Conservation (phyloP, 2,329 filamentous ascomycete species). For the Diaporthe sp. region DNA sequence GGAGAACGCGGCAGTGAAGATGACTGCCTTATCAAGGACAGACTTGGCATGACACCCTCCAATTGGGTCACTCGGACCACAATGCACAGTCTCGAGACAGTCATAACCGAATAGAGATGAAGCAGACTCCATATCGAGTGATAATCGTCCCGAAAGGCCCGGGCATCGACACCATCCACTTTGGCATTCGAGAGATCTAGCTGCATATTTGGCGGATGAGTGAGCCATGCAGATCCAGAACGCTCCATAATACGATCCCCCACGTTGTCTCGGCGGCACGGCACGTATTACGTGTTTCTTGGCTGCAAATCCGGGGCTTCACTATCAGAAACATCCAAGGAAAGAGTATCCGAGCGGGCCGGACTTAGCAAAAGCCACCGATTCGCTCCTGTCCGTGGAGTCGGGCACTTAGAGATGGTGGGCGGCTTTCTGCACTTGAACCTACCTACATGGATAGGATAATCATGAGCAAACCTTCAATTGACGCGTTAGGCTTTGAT, state of each 20-base stretch:
- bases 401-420: neutral
- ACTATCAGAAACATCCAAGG: neutral
- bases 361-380: neutral
- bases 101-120: neutral
- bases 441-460: neutral
- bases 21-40: neutral
- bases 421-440: neutral
- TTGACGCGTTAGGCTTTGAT: no score
- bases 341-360: neutral
- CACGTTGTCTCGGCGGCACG: neutral
- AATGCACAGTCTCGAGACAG: neutral
- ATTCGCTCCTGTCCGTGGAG: neutral
- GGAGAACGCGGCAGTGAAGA: neutral
- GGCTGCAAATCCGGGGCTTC: neutral
- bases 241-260: neutral
- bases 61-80: neutral
- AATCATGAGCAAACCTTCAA: no score
- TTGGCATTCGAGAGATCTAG: neutral
- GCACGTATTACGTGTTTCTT: neutral
- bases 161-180: neutral
- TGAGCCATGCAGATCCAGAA: neutral
- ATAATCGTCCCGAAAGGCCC: neutral
- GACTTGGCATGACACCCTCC: neutral
- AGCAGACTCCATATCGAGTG: neutral
- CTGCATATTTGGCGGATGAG: neutral